Percentiles rank a stretch among this genome's conserved stretches.
Conservation (phyloP, 2,329 filamentous ascomycete species). For the Colletotrichum scovillei region DNA sequence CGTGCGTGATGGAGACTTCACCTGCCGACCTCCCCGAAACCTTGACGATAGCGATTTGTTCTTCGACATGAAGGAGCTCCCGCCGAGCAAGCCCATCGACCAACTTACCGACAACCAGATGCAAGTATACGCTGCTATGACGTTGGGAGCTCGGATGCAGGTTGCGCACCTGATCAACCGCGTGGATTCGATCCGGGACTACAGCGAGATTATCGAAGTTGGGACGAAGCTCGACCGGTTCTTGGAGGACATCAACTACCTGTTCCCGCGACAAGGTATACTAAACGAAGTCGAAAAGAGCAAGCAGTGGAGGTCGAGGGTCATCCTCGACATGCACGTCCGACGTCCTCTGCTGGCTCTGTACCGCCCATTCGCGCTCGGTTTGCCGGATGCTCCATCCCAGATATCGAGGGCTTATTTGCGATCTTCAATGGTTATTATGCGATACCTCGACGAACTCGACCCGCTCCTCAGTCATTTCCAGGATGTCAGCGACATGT, state of each 20-base stretch:
- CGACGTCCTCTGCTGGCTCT: conserved; percentile 63
- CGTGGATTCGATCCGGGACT: conserved; percentile 64
- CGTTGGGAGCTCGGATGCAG: conserved; percentile 59
- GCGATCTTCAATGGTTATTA: conserved; percentile 65
- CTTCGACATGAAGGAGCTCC: conserved; percentile 60
- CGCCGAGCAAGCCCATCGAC: conserved; percentile 61
- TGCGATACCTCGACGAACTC: conserved; percentile 66
- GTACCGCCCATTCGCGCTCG: conserved; percentile 66
- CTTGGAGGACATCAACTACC: conserved; percentile 65
- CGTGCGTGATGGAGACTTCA: conserved; percentile 64
- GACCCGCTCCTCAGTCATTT: conserved; percentile 60
- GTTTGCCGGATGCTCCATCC: conserved; percentile 59
- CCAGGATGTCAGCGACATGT: conserved; percentile 61
- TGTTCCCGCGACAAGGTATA: conserved; percentile 59
- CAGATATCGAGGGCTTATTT: conserved; percentile 65
- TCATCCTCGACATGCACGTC: conserved; percentile 65
- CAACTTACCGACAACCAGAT: conserved; percentile 64
- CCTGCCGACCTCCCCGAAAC: conserved; percentile 64
- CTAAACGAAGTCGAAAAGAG: conserved; percentile 56
- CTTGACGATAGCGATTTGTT: conserved; percentile 63
- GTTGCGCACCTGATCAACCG: conserved; percentile 62
- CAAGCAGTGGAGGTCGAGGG: conserved; percentile 62
- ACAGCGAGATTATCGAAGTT: conserved; percentile 63
- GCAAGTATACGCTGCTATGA: conserved; percentile 65
- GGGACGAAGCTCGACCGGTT: conserved; percentile 64